Percentiles rank a stretch among this genome's conserved stretches.
These are phyloP conservation scores for Halteria grandinella DNA, from an alignment of 73 alveolate species.

Conservation along the genomic window DNA sequence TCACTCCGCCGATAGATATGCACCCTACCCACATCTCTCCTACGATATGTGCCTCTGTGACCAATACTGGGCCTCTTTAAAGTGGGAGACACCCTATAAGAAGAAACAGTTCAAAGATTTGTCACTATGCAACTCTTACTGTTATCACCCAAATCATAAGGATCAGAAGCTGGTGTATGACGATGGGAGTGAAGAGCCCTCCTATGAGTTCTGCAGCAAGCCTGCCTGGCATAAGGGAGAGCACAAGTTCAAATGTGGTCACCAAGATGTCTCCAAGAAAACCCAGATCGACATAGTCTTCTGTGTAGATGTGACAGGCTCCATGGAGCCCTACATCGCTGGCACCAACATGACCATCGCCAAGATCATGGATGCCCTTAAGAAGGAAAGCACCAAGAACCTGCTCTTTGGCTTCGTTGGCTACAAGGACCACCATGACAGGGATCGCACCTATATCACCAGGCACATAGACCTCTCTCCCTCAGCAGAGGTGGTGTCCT, in stretches of 20 bases:
- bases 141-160: conserved; percentile 34
- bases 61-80: conserved; percentile 36
- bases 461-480: conserved; percentile 72
- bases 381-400: conserved; percentile 65
- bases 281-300: conserved; percentile 83
- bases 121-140: conserved; percentile 16
- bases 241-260: conserved; percentile 69
- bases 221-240: conserved; percentile 48
- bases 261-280: conserved; percentile 27
- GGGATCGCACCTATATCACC: conserved; percentile 80
- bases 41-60: conserved; percentile 55
- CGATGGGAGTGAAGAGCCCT: no score
- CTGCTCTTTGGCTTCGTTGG: conserved; percentile 85
- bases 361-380: conserved; percentile 72
- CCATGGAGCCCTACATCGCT: conserved; percentile 80
- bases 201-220: conserved; percentile 2
- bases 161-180: no score
- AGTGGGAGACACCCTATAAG: conserved; percentile 64
- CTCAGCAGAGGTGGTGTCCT: conserved; percentile 72
- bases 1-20: conserved; percentile 46
- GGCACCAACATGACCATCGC: conserved; percentile 78
- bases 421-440: conserved; percentile 92
- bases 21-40: background rate
- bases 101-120: background rate
- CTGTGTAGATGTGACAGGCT: conserved; percentile 87